Evolutionary conservation across 2,329 filamentous ascomycete genomes (phyloP).

Genomic region (Elsinoe ampelina): DNA sequence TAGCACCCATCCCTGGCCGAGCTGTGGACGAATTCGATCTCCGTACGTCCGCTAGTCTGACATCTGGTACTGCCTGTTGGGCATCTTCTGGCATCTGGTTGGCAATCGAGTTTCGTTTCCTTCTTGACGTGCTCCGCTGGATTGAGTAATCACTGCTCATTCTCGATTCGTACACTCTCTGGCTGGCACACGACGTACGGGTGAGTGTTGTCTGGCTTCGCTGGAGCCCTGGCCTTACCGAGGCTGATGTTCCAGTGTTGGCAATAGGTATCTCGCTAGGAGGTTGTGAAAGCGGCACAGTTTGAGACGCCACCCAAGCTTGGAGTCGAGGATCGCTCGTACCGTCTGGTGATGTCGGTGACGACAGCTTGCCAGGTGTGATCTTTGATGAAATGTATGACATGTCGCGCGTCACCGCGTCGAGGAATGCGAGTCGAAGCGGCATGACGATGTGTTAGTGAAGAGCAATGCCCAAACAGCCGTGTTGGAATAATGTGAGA

Average conservation of each 20-base stretch:
- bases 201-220: constrained; percentile 2
- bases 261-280: background rate
- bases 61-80: background rate
- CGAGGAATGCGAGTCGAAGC: background rate
- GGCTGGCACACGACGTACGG: constrained; percentile 4
- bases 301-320: constrained; percentile 3
- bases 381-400: constrained; percentile 8
- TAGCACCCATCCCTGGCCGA: background rate
- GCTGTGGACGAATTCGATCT: constrained; percentile 5
- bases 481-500: too few relatives aligned
- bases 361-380: background rate
- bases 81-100: background rate
- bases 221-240: background rate
- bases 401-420: constrained; percentile 10
- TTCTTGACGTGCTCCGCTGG: background rate
- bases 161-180: constrained; percentile 5
- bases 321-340: constrained; percentile 1
- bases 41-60: background rate
- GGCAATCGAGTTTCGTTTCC: background rate
- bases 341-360: constrained; percentile 7
- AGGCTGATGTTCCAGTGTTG: background rate
- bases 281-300: background rate
- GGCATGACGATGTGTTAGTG: background rate
- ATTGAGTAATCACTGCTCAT: constrained; percentile 4
- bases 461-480: too few relatives aligned